Conservation (phyloP, 768 basidiomycete genomes). For the Russula vinacea region DNA sequence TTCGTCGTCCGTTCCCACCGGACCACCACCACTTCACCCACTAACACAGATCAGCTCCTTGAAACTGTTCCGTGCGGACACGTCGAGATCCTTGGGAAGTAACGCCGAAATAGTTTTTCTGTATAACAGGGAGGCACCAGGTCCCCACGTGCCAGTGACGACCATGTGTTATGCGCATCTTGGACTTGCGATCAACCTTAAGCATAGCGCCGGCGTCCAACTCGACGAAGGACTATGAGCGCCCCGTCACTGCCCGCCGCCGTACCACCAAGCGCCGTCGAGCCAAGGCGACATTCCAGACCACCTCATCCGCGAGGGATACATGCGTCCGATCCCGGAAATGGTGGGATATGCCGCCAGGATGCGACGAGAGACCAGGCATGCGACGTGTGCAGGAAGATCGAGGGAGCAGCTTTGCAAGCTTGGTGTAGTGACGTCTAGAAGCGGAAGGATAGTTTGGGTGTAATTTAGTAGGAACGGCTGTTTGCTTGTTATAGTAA, state of each 20-base stretch:
- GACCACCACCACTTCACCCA: slow-evolving; percentile 30
- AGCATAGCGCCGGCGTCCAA: slow-evolving; percentile 62
- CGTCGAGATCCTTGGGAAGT: slow-evolving; percentile 75
- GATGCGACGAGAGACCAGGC: slow-evolving; percentile 73
- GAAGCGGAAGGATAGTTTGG: slow-evolving; percentile 80
- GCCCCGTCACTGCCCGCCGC: slow-evolving; percentile 31
- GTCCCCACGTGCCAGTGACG: background rate
- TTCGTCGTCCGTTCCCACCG: background rate
- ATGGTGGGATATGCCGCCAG: slow-evolving; percentile 71
- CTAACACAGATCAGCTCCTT: slow-evolving; percentile 68
- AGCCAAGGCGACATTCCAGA: slow-evolving; percentile 63
- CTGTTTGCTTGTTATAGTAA: too few species aligned
- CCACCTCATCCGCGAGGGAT: slow-evolving; percentile 46
- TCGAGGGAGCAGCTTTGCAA: slow-evolving; percentile 79
- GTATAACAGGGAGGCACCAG: slow-evolving; percentile 9
- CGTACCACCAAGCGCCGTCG: slow-evolving; percentile 33
- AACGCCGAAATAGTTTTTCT: slow-evolving; percentile 85
- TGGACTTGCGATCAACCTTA: slow-evolving; percentile 81
- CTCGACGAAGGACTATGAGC: slow-evolving; percentile 51
- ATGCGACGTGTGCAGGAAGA: slow-evolving; percentile 66
- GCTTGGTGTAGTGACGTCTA: slow-evolving; percentile 89
- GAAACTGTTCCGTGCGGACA: slow-evolving; percentile 74
- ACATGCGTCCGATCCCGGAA: slow-evolving; percentile 49
- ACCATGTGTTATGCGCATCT: slow-evolving; percentile 58
- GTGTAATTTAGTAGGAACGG: too few species aligned